phyloP scores from a whole-genome alignment of 257 asterid genomes.

The Anisodus acutangulus region DNA sequence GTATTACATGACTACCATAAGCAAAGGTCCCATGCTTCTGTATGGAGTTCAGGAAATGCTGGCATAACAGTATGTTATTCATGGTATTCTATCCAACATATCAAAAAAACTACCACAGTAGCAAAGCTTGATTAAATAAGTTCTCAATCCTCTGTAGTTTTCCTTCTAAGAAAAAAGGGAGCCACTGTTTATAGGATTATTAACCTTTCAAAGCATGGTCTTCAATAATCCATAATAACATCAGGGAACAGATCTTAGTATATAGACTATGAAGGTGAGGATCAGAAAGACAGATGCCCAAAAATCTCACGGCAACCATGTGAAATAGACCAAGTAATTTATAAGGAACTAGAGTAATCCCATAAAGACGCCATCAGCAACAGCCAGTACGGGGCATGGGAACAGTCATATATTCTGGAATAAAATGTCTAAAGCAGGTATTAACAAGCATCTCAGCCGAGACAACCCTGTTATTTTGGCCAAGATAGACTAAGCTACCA shows the following conservation, averaged over 20 bases:
- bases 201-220: not conserved
- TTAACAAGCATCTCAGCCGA: not conserved
- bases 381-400: not conserved
- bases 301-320: not conserved
- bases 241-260: not conserved
- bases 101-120: not conserved
- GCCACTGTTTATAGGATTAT: not conserved
- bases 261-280: not conserved
- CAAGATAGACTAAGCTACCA: not conserved
- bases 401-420: not conserved
- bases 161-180: not conserved
- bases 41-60: not conserved
- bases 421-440: constrained; percentile 8
- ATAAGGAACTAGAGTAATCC: not conserved
- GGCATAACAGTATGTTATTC: not conserved
- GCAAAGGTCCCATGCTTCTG: not conserved
- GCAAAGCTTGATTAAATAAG: constrained; percentile 7
- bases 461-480: not conserved
- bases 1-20: not conserved
- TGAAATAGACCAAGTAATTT: not conserved
- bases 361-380: not conserved
- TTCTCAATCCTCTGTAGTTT: not conserved
- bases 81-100: constrained; percentile 2
- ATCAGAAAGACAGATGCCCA: not conserved
- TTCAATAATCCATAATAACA: not conserved